Base-by-base conservation (phyloP, 2,329 filamentous ascomycete genomes). In the Helminthosporium solani region DNA sequence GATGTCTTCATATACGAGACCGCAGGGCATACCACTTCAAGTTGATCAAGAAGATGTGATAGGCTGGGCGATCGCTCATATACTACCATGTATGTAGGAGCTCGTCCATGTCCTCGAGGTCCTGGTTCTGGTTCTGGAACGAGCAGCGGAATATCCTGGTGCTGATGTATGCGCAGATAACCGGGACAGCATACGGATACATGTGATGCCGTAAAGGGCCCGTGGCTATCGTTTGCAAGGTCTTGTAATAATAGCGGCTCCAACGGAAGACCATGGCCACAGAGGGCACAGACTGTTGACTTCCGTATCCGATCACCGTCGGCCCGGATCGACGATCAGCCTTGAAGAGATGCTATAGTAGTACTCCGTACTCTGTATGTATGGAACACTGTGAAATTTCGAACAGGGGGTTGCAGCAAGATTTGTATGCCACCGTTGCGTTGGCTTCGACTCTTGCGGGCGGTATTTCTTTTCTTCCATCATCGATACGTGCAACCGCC, bases 241-340 rank as follows among this genome's bases (percentile, higher is more conserved):
- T 25, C 23, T 25, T 25, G 23, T 9, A 25, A 25, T 25, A 30
- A 33, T 16, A 40, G 16, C 5, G 15, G 27, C 23, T 3, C 3
- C 35, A 15, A 33, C 33, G 40, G 20, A 45, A 25, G 47, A 41
- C 47, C 46, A 52, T 51, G 43, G 19, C 41, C 19, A 28, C 38
- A 23, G 31, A 41, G 47, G 46, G 57, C 48, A 53, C 48, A 47
- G 45, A 31, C 31, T 40, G 44, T 46, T 50, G 50, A 47, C 47
- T 44, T 37, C 44, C 15, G 31, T 27, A 38, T 35, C 46, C 58
- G 50, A 50, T 38, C 8, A 16, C 39, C 30, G 44, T 38, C 47
- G 52, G 44, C 31, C 46, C 53, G 47, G 46, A 34, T 45, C 33
- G 34, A 40, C 41, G 43, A 53, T 48, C 47, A 20, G 18, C 19